A percentile compares a stretch with the other conserved stretches of the same genome.
Conservation (phyloP, 2,329 filamentous ascomycete species). For the Biscogniauxia mediterranea region DNA sequence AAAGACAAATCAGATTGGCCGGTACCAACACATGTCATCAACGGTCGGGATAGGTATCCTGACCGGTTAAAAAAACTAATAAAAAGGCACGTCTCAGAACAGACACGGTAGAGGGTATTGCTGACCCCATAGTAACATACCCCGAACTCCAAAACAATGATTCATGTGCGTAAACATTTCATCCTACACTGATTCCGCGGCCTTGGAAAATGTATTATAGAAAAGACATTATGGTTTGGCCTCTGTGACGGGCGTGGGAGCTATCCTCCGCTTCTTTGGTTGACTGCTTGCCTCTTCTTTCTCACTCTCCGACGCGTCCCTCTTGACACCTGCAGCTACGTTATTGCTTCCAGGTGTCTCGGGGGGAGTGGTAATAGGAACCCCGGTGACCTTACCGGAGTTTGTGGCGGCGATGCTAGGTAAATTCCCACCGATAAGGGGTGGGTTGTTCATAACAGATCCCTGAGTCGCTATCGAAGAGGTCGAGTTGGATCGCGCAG, state of each 20-base stretch:
- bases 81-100: not conserved
- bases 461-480: slow-evolving; percentile 73
- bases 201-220: not conserved
- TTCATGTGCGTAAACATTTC: slow-evolving; percentile 4
- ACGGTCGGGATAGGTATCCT: slow-evolving; percentile 7
- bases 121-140: not conserved
- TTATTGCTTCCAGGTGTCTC: slow-evolving; percentile 73
- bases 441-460: slow-evolving; percentile 71
- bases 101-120: not conserved
- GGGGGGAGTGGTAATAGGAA: slow-evolving; percentile 85
- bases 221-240: slow-evolving; percentile 5
- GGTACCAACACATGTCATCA: not conserved
- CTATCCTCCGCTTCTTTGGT: slow-evolving; percentile 68
- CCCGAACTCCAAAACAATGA: slow-evolving; percentile 16
- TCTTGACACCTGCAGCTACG: slow-evolving; percentile 48
- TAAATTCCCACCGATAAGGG: slow-evolving; percentile 73
- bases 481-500: slow-evolving; percentile 80
- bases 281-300: slow-evolving; percentile 48
- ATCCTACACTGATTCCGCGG: not conserved
- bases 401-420: slow-evolving; percentile 74
- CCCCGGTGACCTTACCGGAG: slow-evolving; percentile 58
- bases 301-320: slow-evolving; percentile 56
- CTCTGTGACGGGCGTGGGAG: slow-evolving; percentile 58
- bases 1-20: not conserved
- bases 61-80: slow-evolving; percentile 4